Evolutionary conservation across 345 rosid genomes (phyloP), one percentile per base, ranked within the genome.

Genomic region (Syzygium oleosum): DNA sequence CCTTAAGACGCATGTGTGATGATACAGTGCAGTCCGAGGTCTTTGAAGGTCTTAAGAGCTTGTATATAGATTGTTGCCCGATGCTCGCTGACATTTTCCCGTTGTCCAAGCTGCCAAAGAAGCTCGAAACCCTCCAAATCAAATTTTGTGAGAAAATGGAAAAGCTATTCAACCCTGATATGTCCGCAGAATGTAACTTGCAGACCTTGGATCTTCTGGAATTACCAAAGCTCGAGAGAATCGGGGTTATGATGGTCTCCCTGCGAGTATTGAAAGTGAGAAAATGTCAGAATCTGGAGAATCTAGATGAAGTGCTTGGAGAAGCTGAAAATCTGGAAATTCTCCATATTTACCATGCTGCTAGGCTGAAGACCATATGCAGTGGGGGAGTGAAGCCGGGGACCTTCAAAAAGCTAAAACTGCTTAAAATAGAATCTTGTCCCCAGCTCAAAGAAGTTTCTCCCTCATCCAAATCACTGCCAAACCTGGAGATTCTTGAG

Each of bases 31-130:
- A 51, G 31, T 53, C 88, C 5, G 53, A 1, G 78, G 77, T 84
- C 90, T 89, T 92, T 1, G 63, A 51, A 61, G 91, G 88, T 58
- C 93, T 95, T 68, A 92, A 90, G 86, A 59, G 49, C 2, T 89
- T 95, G 92, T 73, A 84, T 88, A n/a, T 95, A 6, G 94, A 94
- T 29, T 92, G 91, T 86, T 94, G 95, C 54, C 94, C 93, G 3
- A 86, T 27, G 68, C 93, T 94, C 27, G 52, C 22, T 27, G 29
- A 59, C 17, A 59, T 92, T 84, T 93, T 91, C 89, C 22, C 89
- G 14, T 68, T 87, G 10, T 17, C 5, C 9, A 83, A 85, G 87
- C 34, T 89, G 54, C 94, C 93, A 7, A 68, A 19, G 87, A 89
- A 87, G 84, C 93, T 94, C 6, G 59, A 86, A 87, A 88, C 41